Conservation (phyloP, 1,284 basidiomycete genomes). For the Naganishia albida region DNA sequence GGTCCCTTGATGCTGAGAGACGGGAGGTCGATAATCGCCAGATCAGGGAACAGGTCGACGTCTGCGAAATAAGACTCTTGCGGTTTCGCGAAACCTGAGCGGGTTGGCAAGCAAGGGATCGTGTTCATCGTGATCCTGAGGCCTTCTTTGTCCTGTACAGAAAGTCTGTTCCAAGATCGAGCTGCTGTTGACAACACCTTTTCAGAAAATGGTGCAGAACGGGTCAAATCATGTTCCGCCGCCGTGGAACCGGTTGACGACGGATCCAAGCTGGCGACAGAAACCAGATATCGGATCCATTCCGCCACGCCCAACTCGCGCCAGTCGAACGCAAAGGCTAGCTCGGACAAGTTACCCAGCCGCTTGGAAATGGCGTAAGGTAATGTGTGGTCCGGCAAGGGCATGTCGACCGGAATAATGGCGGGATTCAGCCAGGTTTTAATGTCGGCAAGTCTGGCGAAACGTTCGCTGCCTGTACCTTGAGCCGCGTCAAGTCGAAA, state of each 20-base stretch:
- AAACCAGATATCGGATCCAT: constrained; percentile 69
- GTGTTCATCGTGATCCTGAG: constrained; percentile 63
- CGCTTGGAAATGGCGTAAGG: constrained; percentile 67
- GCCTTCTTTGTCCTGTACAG: constrained; percentile 62
- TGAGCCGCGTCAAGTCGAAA: constrained; percentile 58
- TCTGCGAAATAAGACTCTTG: constrained; percentile 83
- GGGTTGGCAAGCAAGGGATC: constrained; percentile 80
- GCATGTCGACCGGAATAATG: constrained; percentile 78
- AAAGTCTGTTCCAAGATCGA: constrained; percentile 73
- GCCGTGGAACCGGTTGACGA: constrained; percentile 39
- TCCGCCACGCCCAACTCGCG: constrained; percentile 72
- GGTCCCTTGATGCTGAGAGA: constrained; percentile 71
- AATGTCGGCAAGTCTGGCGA: constrained; percentile 70
- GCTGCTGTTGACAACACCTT: constrained; percentile 71
- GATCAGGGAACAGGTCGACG: constrained; percentile 83
- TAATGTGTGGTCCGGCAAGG: constrained; percentile 75
- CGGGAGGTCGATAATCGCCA: constrained; percentile 77
- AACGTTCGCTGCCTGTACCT: constrained; percentile 47
- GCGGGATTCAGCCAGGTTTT: constrained; percentile 72
- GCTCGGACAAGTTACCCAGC: constrained; percentile 55
- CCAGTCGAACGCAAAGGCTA: constrained; percentile 73
- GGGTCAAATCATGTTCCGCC: constrained; percentile 67
- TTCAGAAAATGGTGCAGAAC: constrained; percentile 77
- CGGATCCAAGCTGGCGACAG: constrained; percentile 51
- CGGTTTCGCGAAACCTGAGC: constrained; percentile 72